Evolutionary conservation across 306 rosid genomes (phyloP), one percentile per base, ranked within the genome.

Genomic region (Prunus salicina): DNA sequence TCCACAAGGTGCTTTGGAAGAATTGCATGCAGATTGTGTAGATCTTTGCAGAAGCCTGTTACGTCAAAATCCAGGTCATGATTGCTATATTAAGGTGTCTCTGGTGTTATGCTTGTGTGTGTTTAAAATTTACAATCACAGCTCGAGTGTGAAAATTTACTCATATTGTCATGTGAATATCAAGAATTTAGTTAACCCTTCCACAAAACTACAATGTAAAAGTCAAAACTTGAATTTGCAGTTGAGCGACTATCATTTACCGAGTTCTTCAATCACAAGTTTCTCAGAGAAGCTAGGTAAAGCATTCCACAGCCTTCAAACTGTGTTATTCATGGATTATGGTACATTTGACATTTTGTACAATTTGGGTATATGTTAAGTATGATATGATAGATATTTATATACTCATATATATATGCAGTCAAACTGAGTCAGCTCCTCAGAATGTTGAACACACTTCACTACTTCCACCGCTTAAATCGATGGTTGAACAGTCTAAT

Each of bases 41-140:
- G 91, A 91, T 90, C 99, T 96, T 79, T 91, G 98, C 90, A 83
- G 96, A 89, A 82, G 84, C 64, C 99, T 96, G 61, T 82, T 96
- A 82, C 93, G 96, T 65, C 83, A 78, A 92, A 85, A 87, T 64
- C 98, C 99, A 72, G 97, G 98, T 96, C 84, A 81, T 52, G 73
- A 71, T 71, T 85, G 52, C 53, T 74, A 73, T 74, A 75, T 13
- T 66, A 73, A 19, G 20, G 74, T 57, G 61, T 72, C 27, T 70
- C 69, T 60, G 77, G 67, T 74, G 77, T 32, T 2, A 45, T 63
- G 70, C 32, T 32, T 63, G 16, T 71, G 43, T 82, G 38, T 68
- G 25, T 34, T 63, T 83, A 25, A 45, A 43, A 45, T 46, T 77
- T 50, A 55, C 27, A 64, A 70, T 24, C 69, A 53, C 24, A 14